Evolutionary conservation across 73 alveolate genomes (phyloP).

Genomic region (Paramecium caudatum): DNA sequence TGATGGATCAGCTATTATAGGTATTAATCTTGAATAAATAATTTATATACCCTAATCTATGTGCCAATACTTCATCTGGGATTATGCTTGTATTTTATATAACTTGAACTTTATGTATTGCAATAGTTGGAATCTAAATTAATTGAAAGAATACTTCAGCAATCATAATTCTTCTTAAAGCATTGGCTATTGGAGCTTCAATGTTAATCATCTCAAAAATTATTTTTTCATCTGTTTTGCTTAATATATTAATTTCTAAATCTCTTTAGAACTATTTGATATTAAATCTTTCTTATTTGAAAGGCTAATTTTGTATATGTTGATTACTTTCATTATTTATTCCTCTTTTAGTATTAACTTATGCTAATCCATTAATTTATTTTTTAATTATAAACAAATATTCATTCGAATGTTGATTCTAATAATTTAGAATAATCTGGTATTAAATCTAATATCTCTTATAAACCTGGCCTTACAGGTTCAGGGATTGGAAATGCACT

Average conservation of each 20-base stretch:
- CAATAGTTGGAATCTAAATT: constrained; percentile 95
- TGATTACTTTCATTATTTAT: constrained; percentile 24
- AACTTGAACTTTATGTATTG: constrained; percentile 95
- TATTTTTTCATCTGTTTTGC: constrained; percentile 85
- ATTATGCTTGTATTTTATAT: constrained; percentile 96
- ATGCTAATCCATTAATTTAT: constrained; percentile 52
- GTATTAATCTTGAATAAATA: constrained; percentile 79
- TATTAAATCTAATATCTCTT: not conserved
- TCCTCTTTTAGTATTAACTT: constrained; percentile 26
- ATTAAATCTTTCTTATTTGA: constrained; percentile 37
- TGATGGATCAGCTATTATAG: constrained; percentile 96
- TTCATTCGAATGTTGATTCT: not conserved
- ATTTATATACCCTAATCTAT: constrained; percentile 89
- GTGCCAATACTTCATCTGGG: constrained; percentile 98
- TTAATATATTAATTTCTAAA: constrained; percentile 31
- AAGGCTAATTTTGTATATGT: constrained; percentile 11
- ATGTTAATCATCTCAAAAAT: constrained; percentile 94
- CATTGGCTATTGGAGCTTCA: constrained; percentile 98
- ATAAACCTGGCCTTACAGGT: not conserved
- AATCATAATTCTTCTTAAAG: constrained; percentile 96
- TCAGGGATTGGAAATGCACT: not conserved
- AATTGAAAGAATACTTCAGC: constrained; percentile 84
- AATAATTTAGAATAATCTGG: not conserved
- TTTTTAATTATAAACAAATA: constrained; percentile 1
- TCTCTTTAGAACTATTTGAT: constrained; percentile 24